phyloP scores from a whole-genome alignment of 306 rosid species.

The Castanea crenata region DNA sequence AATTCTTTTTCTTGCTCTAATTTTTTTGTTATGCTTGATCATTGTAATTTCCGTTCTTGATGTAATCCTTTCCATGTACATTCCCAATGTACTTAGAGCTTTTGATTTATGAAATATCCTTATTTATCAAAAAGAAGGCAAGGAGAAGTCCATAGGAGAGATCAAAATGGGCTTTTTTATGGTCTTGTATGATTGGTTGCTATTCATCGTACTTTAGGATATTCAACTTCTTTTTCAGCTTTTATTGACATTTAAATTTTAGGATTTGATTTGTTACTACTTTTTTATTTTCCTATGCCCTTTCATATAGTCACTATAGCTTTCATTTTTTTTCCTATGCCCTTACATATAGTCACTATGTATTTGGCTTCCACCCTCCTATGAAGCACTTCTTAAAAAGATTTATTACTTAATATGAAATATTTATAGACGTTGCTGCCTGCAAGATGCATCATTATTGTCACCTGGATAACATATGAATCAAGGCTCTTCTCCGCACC shows the following conservation, averaged over 20 bases:
- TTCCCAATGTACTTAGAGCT: too few relatives aligned
- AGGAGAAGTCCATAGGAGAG: neutral
- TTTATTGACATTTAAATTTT: neutral
- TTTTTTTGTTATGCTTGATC: too few relatives aligned
- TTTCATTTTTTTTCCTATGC: neutral
- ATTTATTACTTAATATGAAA: neutral
- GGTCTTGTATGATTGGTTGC: neutral
- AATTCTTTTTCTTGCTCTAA: too few relatives aligned
- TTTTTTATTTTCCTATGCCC: neutral
- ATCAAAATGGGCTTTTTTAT: neutral
- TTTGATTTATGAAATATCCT: too few relatives aligned
- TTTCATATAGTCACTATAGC: neutral
- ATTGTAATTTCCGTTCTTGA: too few relatives aligned
- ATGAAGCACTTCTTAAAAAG: neutral
- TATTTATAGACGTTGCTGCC: neutral
- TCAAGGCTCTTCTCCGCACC: conserved; percentile 91
- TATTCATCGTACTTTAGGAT: neutral
- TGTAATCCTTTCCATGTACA: too few relatives aligned
- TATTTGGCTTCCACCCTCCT: neutral
- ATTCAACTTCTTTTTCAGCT: neutral
- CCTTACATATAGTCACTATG: neutral
- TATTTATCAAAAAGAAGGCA: neutral
- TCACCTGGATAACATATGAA: conserved; percentile 87
- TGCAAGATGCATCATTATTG: conserved; percentile 9
- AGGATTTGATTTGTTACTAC: neutral